Conservation (phyloP, 1,139 yeast species). For the Hanseniaspora gamundiae region DNA sequence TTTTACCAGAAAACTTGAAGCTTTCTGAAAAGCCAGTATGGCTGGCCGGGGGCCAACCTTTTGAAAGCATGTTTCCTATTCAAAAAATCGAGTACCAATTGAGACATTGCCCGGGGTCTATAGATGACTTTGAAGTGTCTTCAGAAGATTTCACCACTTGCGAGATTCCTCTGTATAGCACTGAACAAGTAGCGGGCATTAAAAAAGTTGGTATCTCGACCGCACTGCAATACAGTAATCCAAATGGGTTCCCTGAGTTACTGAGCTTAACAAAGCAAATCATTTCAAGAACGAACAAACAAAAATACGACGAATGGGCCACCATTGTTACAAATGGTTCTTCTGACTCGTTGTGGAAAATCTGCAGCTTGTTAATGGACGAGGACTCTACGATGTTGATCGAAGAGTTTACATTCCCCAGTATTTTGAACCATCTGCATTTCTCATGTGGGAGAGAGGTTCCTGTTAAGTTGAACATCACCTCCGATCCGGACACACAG, state of each 20-base stretch:
- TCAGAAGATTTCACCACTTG: neutral
- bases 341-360: slow-evolving; percentile 52
- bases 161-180: slow-evolving; percentile 3
- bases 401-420: slow-evolving; percentile 57
- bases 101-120: slow-evolving; percentile 29
- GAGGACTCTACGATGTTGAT: slow-evolving; percentile 42
- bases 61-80: slow-evolving; percentile 46
- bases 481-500: slow-evolving; percentile 23
- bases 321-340: slow-evolving; percentile 46
- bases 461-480: slow-evolving; percentile 37
- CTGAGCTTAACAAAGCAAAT: slow-evolving; percentile 33
- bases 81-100: slow-evolving; percentile 37
- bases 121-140: neutral
- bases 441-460: slow-evolving; percentile 36
- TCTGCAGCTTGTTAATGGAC: slow-evolving; percentile 44
- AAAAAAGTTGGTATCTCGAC: slow-evolving; percentile 29
- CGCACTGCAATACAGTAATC: slow-evolving; percentile 39
- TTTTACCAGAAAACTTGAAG: slow-evolving; percentile 3
- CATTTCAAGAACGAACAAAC: slow-evolving; percentile 33
- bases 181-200: slow-evolving; percentile 3
- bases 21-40: slow-evolving; percentile 23
- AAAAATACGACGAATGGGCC: slow-evolving; percentile 39
- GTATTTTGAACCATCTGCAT: slow-evolving; percentile 28
- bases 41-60: slow-evolving; percentile 48
- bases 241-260: slow-evolving; percentile 34